Percentiles rank a stretch among this genome's conserved stretches.
Conservation (phyloP, 768 basidiomycete species). For the Ephemerocybe angulata region DNA sequence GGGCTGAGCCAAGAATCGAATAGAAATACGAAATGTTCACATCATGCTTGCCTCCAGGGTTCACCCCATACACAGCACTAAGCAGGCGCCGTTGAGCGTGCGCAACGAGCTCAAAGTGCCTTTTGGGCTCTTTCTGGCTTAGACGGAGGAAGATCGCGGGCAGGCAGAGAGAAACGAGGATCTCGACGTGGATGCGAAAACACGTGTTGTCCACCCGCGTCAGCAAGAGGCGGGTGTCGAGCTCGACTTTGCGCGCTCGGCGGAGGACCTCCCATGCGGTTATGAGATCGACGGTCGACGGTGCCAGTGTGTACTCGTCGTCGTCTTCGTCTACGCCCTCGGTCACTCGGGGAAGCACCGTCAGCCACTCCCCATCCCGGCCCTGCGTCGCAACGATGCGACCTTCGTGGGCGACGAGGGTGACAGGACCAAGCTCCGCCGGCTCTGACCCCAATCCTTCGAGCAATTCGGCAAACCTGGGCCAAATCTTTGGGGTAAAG, state of each 20-base stretch:
- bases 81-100: constrained; percentile 61
- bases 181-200: constrained; percentile 45
- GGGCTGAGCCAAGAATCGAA: constrained; percentile 63
- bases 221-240: constrained; percentile 36
- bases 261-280: constrained; percentile 39
- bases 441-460: constrained; percentile 19
- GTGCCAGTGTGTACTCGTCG: constrained; percentile 33
- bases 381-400: constrained; percentile 19
- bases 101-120: constrained; percentile 31
- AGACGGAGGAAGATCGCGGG: constrained; percentile 36
- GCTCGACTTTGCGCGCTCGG: constrained; percentile 30
- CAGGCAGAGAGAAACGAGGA: constrained; percentile 40
- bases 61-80: constrained; percentile 37
- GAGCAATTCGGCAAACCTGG: constrained; percentile 23
- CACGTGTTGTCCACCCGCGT: constrained; percentile 26
- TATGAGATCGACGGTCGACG: constrained; percentile 40
- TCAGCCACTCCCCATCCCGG: constrained; percentile 38
- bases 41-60: constrained; percentile 26
- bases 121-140: constrained; percentile 23
- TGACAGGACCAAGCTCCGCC: constrained; percentile 27
- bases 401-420: constrained; percentile 26
- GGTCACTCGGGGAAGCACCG: constrained; percentile 36
- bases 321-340: constrained; percentile 32
- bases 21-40: constrained; percentile 72
- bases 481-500: constrained; percentile 21